Base-by-base conservation (phyloP, 148 eudicot genomes). In the Fagopyrum tataricum region DNA sequence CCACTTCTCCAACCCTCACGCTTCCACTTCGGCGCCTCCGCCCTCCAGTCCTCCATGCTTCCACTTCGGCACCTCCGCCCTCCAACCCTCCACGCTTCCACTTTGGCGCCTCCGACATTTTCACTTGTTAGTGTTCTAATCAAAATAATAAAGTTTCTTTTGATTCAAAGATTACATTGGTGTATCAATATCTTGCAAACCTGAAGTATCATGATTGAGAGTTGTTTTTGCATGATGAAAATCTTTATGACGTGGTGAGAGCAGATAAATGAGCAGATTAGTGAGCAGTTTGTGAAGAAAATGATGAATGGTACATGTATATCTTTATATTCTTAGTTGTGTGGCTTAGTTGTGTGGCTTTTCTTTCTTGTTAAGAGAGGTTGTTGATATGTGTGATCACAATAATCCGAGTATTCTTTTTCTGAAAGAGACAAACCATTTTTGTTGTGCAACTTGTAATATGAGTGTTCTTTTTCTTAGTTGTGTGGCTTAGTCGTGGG, bases 271-370 rank as follows among this genome's bases (percentile, higher is more conserved):
- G n/a, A n/a, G n/a, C n/a, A n/a, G n/a, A n/a, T n/a, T n/a, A n/a
- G 69, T 61, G 41, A 21, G 12, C 39, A 37, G 9, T 31, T 64
- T 61, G 67, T 12, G 14, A 24, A 26, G 44, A 37, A 64, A 64
- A 64, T 64, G 6, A 24, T 8, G 68, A 6, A 21, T 2, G 31
- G 24, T 37, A 31, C 18, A 37, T 64, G 69, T 37, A 37, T 64
- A 64, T 64, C 69, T 64, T 46, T 64, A 31, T 62, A 64, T 64
- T 64, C 69, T 15, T 1, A 39, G 37, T 64, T 64, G 69, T 64
- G 69, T 64, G 69, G n/a, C n/a, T n/a, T n/a, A n/a, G n/a, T n/a
- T n/a, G n/a, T n/a, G n/a, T n/a, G n/a, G 69, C 43, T 64, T 64
- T 37, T 64, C 43, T 64, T 37, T 59, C 6, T 59, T 59, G n/a